Evolutionary conservation across 1,284 basidiomycete species (phyloP), one percentile per base, ranked within the genome.

Genomic region (Microbotryum lychnidis-dioicae): DNA sequence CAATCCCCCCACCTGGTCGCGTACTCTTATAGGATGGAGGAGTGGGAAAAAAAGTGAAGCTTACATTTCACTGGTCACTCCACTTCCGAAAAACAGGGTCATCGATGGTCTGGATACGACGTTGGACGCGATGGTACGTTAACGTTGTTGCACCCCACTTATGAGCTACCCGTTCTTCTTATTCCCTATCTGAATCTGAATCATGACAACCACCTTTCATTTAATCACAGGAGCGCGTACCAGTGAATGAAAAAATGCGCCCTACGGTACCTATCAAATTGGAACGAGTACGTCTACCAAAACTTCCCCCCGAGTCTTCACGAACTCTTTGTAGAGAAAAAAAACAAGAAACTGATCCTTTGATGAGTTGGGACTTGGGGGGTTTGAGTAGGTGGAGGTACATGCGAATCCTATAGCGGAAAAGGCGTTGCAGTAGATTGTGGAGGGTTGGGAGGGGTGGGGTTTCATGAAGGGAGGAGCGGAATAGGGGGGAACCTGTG

Each of bases 371-470:
- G 23, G 23, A 23, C 23, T 23, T 23, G 23, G 23, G 23, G 23
- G 23, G 23, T 23, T 23, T 23, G 10, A 53, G 31, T 74, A 92
- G 88, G 79, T 96, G 46, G 92, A 89, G 12, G 87, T 97, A 42
- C 94, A 98, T 74, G 88, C 93, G 42, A 98, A 98, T 75, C 94
- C 94, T 10, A 83, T 92, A 62, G 91, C 91, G 29, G 86, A 90
- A 31, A 50, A 47, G 50, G 10, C 37, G 12, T 42, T 42, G 37
- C 37, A 42, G 37, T 42, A 42, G 6, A 4, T 12, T 42, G 31
- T 31, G 31, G 8, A 31, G 31, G 2, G 31, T 8, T 8, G 14
- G 37, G 16, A 42, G 37, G 5, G 16, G 18, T 10, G 14, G 37
- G 37, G 8, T 31, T 31, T 10, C 7, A 31, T 1, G 31, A 31